Percentiles rank a stretch among this genome's conserved stretches.
Conservation (phyloP, 257 asterid genomes). For the Nicotiana noctiflora region DNA sequence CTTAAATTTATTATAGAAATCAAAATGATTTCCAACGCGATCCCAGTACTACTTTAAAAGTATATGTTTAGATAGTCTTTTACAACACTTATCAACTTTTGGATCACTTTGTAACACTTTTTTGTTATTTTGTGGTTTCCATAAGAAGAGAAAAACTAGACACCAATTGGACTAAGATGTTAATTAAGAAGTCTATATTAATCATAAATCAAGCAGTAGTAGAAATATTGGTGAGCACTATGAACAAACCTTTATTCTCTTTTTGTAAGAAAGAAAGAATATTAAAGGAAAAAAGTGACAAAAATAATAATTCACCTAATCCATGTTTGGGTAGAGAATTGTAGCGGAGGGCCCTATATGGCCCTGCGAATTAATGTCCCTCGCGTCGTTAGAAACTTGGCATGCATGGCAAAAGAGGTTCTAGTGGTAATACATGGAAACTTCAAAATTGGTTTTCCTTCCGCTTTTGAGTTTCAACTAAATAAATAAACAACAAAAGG, state of each 20-base stretch:
- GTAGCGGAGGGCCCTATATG: not conserved
- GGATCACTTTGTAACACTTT: not conserved
- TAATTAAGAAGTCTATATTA: not conserved
- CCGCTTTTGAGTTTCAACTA: not conserved
- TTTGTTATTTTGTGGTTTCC: not conserved
- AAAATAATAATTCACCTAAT: slow-evolving; percentile 10
- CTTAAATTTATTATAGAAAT: not conserved
- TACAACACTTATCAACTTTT: not conserved
- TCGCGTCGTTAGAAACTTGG: not conserved
- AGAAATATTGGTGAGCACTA: slow-evolving; percentile 17
- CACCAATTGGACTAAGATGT: not conserved
- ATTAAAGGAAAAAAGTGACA: slow-evolving; percentile 9
- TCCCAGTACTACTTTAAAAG: not conserved
- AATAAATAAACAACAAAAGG: not conserved
- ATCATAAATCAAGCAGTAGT: not conserved
- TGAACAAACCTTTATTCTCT: slow-evolving; percentile 4
- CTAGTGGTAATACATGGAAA: too few species aligned
- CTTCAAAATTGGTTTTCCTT: not conserved
- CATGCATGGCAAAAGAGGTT: not conserved
- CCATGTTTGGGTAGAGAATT: not conserved
- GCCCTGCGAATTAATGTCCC: not conserved
- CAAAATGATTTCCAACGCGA: not conserved
- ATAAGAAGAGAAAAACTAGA: not conserved
- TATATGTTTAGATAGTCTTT: too few species aligned
- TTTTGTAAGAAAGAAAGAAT: not conserved